A percentile compares a stretch with the other conserved stretches of the same genome.
Conservation (phyloP, 139 green algal species). For the Closterium sp. region DNA sequence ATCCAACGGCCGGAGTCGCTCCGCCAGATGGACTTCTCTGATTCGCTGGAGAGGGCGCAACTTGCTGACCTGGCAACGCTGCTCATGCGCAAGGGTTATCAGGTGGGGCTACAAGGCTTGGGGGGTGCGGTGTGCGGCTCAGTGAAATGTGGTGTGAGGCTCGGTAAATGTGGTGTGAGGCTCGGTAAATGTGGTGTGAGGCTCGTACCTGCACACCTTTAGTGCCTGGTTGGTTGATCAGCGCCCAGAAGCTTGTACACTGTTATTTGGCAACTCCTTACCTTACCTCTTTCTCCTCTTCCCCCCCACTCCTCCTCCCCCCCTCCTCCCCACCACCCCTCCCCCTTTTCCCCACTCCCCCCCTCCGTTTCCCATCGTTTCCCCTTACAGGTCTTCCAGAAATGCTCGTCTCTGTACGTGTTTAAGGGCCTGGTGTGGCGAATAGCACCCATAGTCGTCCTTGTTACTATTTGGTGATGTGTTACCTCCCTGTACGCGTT, state of each 20-base stretch:
- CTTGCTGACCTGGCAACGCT: conserved; percentile 40
- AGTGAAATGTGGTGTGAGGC: no score
- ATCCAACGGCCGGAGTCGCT: neutral
- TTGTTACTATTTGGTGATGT: neutral
- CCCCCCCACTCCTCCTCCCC: neutral
- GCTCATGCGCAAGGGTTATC: conserved; percentile 29
- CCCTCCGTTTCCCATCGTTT: no score
- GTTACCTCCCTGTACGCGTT: conserved; percentile 78
- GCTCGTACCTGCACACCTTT: no score
- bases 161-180: no score
- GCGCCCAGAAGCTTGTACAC: no score
- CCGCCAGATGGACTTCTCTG: conserved; percentile 23
- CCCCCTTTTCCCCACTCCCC: no score
- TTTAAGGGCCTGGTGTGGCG: conserved; percentile 94
- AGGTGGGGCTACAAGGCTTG: conserved; percentile 59
- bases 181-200: no score
- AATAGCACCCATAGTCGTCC: conserved; percentile 90
- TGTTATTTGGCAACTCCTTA: neutral
- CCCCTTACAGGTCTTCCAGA: conserved; percentile 85
- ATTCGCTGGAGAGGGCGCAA: conserved; percentile 8
- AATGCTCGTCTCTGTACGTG: conserved; percentile 78
- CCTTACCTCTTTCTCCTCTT: neutral
- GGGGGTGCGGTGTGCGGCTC: no score
- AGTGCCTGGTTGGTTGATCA: no score
- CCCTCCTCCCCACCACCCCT: no score